phyloP scores from a whole-genome alignment of 306 rosid species.

The Cucurbita ficifolia region DNA sequence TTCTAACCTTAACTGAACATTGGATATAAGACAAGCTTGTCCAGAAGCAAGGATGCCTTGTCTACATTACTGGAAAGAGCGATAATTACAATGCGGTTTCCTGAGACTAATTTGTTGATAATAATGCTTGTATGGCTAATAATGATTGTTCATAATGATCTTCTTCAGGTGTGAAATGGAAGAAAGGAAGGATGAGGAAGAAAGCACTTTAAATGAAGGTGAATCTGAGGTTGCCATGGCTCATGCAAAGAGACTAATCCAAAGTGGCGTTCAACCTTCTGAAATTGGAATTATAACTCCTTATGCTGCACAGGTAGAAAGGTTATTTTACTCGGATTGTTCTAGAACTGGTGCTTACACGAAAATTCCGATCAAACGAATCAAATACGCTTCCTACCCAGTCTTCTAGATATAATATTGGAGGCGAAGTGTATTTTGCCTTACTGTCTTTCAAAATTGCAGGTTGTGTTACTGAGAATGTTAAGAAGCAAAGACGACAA shows the following conservation, averaged over 20 bases:
- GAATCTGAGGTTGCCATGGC: constrained; percentile 83
- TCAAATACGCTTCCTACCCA: not conserved
- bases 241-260: constrained; percentile 71
- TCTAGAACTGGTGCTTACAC: not conserved
- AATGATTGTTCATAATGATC: constrained; percentile 12
- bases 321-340: not conserved
- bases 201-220: constrained; percentile 92
- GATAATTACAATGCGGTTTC: not conserved
- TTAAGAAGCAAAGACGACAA: constrained; percentile 62
- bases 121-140: not conserved
- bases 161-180: constrained; percentile 86
- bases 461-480: constrained; percentile 76
- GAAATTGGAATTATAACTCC: constrained; percentile 95
- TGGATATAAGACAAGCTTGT: not conserved
- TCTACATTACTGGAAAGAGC: not conserved
- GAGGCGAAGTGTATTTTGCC: not conserved
- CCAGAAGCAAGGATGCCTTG: not conserved
- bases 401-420: not conserved
- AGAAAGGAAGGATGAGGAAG: constrained; percentile 97
- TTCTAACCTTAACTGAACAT: constrained; percentile 2
- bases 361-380: not conserved
- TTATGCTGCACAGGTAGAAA: constrained; percentile 81
- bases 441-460: constrained; percentile 13
- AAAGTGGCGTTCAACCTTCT: constrained; percentile 78
- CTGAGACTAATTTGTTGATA: not conserved